Evolutionary conservation across 1,284 basidiomycete species (phyloP), one percentile per base, ranked within the genome.

Genomic region (Ganoderma sinense): DNA sequence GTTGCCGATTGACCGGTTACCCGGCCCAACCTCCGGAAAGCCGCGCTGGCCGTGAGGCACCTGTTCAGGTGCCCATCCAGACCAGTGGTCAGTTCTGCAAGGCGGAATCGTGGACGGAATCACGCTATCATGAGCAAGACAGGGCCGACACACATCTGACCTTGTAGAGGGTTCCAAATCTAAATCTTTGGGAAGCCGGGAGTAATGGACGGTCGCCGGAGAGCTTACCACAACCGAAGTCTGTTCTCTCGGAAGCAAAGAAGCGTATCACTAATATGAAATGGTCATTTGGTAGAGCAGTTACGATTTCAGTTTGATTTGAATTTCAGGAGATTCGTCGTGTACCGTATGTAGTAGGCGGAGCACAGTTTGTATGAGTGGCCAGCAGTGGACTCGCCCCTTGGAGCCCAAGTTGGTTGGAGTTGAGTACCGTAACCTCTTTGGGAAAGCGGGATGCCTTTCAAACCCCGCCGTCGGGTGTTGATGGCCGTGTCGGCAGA

Each of bases 401-500:
- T 7, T 36, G 3, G 40, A 7, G 40, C 11, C 6, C 14, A 41
- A 10, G 4, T 16, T 2, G 13, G 41, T 18, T 41, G 16, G 43
- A 45, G 45, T 48, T 48, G n/a, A 48, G n/a, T 48, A 48, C 18
- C n/a, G 45, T 48, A 18, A 23, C n/a, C 45, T 23, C 5, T 48
- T 48, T 48, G 45, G 45, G 45, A 48, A 23, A 36, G 36, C 36
- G 7, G 36, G 2, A 48, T 2, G 41, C 8, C n/a, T 55, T 62
- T 62, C 20, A 11, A 43, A 61, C 67, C 64, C 71, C 67, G 71
- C 51, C 16, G 43, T 5, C 10, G 39, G 39, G 16, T 58, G 4
- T 64, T 72, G 53, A 56, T 65, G 69, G 72, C 73, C 70, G 40
- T 67, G 29, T 10, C 6, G 13, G 43, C 29, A 33, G 31, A 62